These are phyloP conservation scores for Monilinia fructicola DNA, from an alignment of 2,329 filamentous ascomycete species.

Conservation along the genomic window DNA sequence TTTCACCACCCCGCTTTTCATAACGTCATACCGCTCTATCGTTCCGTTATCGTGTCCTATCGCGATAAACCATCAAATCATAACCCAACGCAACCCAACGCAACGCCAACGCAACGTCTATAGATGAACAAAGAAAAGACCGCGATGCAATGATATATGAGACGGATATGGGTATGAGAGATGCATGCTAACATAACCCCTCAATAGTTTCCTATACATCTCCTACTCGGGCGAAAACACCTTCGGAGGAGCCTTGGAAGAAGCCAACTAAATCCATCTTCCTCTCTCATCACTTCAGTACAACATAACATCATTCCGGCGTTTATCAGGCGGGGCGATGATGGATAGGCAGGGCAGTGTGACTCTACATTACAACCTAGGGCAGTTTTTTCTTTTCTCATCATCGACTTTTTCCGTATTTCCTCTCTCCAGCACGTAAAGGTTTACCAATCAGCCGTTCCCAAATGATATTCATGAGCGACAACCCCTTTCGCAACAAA, in stretches of 20 bases:
- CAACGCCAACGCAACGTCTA: neutral
- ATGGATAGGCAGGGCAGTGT: constrained; percentile 22
- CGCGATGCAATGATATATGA: neutral
- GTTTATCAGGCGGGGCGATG: constrained; percentile 20
- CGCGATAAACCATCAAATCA: neutral
- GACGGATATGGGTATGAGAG: neutral
- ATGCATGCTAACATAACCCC: constrained; percentile 11
- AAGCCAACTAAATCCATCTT: constrained; percentile 20
- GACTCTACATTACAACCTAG: constrained; percentile 24
- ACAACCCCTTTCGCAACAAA: neutral
- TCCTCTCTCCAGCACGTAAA: neutral
- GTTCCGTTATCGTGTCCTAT: constrained; percentile 20
- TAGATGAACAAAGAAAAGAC: neutral
- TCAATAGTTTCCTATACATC: constrained; percentile 76
- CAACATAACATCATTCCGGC: constrained; percentile 19
- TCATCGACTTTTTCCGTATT: constrained; percentile 1
- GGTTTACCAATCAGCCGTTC: constrained; percentile 1
- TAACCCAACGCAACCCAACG: neutral
- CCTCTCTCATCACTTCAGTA: constrained; percentile 3
- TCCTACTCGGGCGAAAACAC: constrained; percentile 99
- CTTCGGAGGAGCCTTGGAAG: constrained; percentile 59
- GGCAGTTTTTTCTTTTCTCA: constrained; percentile 24
- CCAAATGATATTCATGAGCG: constrained; percentile 4
- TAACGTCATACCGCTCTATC: constrained; percentile 21
- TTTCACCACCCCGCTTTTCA: constrained; percentile 36